Conservation (phyloP, 225 moss, liverwort and hornwort genomes). For the Marchantia polymorpha region DNA sequence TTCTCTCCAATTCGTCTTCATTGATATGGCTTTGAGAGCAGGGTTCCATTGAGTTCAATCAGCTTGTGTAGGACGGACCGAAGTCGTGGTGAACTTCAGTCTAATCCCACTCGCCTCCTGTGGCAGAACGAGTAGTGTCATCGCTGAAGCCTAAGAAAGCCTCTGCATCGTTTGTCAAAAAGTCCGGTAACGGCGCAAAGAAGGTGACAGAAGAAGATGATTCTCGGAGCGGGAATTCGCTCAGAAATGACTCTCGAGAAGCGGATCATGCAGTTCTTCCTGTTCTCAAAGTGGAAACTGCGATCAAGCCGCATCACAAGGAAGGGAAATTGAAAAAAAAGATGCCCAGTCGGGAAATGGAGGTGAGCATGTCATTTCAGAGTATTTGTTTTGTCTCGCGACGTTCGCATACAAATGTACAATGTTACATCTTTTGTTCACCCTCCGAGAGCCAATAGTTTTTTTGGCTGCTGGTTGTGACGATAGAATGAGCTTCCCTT, state of each 20-base stretch:
- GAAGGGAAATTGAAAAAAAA: conserved; percentile 42
- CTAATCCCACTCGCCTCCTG: background rate
- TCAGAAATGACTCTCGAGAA: background rate
- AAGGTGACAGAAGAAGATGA: conserved; percentile 14
- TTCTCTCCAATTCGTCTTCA: background rate
- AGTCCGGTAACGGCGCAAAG: conserved; percentile 9
- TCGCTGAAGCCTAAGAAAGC: conserved; percentile 19
- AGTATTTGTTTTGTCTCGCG: no score
- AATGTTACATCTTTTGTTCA: no score
- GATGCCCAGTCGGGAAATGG: conserved; percentile 65
- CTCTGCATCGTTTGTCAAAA: conserved; percentile 24
- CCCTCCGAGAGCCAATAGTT: no score
- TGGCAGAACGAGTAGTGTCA: conserved; percentile 27
- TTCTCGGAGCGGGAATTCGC: background rate
- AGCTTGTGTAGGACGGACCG: no score
- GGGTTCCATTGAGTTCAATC: background rate
- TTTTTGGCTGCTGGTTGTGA: no score
- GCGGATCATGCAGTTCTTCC: background rate
- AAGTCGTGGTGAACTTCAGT: background rate
- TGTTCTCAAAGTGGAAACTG: background rate
- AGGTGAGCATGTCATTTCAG: conserved; percentile 38
- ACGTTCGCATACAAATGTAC: no score
- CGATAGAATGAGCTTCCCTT: no score
- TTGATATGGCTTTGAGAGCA: no score
- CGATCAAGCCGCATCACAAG: conserved; percentile 15